Evolutionary conservation across 2,329 filamentous ascomycete species (phyloP).

Genomic region (Zymoseptoria passerinii): DNA sequence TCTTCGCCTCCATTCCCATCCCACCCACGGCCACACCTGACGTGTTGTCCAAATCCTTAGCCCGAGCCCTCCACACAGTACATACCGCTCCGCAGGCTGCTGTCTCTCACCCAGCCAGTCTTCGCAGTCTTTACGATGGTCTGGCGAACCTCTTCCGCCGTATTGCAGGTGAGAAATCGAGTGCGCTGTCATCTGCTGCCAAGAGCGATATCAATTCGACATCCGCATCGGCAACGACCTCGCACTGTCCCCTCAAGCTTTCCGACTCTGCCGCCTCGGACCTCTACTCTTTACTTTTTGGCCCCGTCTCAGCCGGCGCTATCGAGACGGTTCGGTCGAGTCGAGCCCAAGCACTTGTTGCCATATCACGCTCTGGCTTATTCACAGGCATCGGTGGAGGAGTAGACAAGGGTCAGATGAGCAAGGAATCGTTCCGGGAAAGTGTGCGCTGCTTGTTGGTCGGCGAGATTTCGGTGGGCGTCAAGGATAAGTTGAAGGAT

Average conservation of each 20-base stretch:
- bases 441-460: conserved; percentile 12
- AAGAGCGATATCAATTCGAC: conserved; percentile 6
- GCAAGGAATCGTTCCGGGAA: conserved; percentile 13
- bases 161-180: neutral
- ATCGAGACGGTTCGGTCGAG: conserved; percentile 24
- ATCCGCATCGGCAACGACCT: neutral
- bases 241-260: neutral
- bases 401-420: conserved; percentile 13
- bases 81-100: neutral
- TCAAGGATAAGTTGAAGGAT: conserved; percentile 6
- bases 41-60: neutral
- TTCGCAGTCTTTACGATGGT: conserved; percentile 21
- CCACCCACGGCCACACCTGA: neutral
- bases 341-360: conserved; percentile 23
- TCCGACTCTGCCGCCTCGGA: neutral
- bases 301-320: conserved; percentile 12
- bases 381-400: conserved; percentile 11
- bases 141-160: conserved; percentile 10
- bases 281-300: conserved; percentile 21
- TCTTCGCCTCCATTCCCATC: conserved; percentile 18
- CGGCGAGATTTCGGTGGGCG: conserved; percentile 17
- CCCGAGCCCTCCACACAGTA: neutral
- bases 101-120: neutral
- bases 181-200: neutral
- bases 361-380: conserved; percentile 5